Conservation (phyloP, 768 basidiomycete species). For the Pseudohyphozyma bogoriensis region DNA sequence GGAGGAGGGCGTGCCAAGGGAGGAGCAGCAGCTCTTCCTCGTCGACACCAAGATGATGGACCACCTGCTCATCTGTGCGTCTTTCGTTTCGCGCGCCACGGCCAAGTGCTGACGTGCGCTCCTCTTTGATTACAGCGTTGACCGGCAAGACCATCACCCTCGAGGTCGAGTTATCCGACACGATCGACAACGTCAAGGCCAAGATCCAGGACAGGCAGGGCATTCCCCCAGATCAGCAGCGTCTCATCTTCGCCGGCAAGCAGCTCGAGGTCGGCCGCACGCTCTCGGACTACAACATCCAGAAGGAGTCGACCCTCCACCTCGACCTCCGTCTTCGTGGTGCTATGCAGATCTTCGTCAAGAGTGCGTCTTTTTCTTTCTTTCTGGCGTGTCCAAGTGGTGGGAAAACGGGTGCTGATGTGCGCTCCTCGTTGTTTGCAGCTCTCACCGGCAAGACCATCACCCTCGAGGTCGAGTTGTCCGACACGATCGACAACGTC, state of each 20-base stretch:
- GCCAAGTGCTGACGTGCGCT: no score
- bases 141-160: constrained; percentile 89
- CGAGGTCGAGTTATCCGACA: constrained; percentile 85
- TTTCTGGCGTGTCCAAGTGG: constrained; percentile 48
- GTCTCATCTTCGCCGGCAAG: constrained; percentile 83
- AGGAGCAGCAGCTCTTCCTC: no score
- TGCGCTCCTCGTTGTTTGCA: background rate
- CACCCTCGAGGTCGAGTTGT: no score
- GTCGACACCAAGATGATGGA: no score
- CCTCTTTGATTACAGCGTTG: background rate
- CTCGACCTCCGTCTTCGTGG: constrained; percentile 86
- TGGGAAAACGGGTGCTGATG: constrained; percentile 50
- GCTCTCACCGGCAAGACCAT: constrained; percentile 76
- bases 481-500: no score
- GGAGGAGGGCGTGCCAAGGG: no score
- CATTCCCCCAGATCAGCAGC: constrained; percentile 86
- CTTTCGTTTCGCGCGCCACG: no score
- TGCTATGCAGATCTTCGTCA: constrained; percentile 79
- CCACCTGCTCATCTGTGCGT: no score
- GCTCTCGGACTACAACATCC: constrained; percentile 80
- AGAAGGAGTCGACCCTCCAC: constrained; percentile 80
- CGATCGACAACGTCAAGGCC: constrained; percentile 88
- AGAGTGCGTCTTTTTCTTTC: no score
- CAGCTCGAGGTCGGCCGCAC: constrained; percentile 90
- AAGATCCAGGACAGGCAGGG: constrained; percentile 94